Evolutionary conservation across 1,139 yeast species (phyloP).

Genomic region (Zygoascus meyerae): DNA sequence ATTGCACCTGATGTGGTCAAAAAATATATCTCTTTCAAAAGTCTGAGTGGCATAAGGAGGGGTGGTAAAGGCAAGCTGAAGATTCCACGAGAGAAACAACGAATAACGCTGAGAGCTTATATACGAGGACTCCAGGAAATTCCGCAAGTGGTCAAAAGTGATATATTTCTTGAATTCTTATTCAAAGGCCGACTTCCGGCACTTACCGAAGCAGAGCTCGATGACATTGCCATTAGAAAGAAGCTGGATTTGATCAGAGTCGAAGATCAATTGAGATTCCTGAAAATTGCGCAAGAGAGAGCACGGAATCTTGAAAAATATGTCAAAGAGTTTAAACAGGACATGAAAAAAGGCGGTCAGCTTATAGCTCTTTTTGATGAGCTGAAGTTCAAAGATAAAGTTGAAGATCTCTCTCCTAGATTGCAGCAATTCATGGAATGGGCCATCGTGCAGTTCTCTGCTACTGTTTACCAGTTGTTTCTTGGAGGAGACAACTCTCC

Average conservation of each 20-base stretch:
- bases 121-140: slow-evolving; percentile 48
- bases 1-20: neutral
- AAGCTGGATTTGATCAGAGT: slow-evolving; percentile 56
- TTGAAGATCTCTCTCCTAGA: slow-evolving; percentile 62
- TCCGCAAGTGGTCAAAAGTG: slow-evolving; percentile 51
- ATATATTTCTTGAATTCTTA: slow-evolving; percentile 49
- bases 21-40: slow-evolving; percentile 2
- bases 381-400: slow-evolving; percentile 47
- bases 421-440: slow-evolving; percentile 69
- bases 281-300: slow-evolving; percentile 52
- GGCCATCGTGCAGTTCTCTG: slow-evolving; percentile 76
- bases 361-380: slow-evolving; percentile 54
- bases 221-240: slow-evolving; percentile 53
- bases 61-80: slow-evolving; percentile 9
- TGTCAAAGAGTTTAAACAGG: slow-evolving; percentile 49
- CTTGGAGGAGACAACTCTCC: slow-evolving; percentile 74
- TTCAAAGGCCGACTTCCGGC: slow-evolving; percentile 35
- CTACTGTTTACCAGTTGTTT: slow-evolving; percentile 72
- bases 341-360: slow-evolving; percentile 41
- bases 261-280: slow-evolving; percentile 67
- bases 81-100: slow-evolving; percentile 58
- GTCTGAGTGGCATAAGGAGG: neutral
- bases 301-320: slow-evolving; percentile 45
- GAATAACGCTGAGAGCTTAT: slow-evolving; percentile 73
- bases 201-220: slow-evolving; percentile 39